These are phyloP conservation scores for Delitschia confertaspora DNA, from an alignment of 495 filamentous ascomycete species.

Conservation along the genomic window DNA sequence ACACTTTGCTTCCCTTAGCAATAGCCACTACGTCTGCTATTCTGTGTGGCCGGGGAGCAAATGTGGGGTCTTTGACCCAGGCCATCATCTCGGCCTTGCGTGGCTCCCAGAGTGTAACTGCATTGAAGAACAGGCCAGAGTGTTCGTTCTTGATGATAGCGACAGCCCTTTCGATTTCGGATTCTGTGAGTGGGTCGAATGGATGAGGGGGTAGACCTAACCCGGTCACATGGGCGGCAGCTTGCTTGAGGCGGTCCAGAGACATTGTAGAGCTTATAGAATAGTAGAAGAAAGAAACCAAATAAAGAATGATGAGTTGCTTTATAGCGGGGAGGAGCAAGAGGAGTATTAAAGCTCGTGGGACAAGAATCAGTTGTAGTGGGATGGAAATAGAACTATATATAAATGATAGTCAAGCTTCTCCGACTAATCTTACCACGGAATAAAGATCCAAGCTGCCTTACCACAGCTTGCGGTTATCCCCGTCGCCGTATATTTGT, in stretches of 20 bases:
- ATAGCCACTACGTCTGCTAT: constrained; percentile 84
- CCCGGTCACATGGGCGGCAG: constrained; percentile 55
- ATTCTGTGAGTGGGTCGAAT: constrained; percentile 69
- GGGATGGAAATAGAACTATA: constrained; percentile 5
- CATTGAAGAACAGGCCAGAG: constrained; percentile 73
- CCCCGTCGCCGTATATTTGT: constrained; percentile 2
- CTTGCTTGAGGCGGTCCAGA: constrained; percentile 59
- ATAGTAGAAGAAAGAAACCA: not conserved
- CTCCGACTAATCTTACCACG: constrained; percentile 1
- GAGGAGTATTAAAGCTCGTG: constrained; percentile 13
- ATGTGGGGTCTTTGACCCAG: constrained; percentile 62
- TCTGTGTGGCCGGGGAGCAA: constrained; percentile 55
- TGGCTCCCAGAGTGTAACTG: constrained; percentile 80
- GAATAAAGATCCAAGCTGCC: constrained; percentile 3
- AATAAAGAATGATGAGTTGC: not conserved
- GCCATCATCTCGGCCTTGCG: constrained; percentile 78
- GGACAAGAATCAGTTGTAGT: not conserved
- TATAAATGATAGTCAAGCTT: constrained; percentile 1
- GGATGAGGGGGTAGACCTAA: constrained; percentile 57
- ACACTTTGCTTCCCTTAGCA: constrained; percentile 67
- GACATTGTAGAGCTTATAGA: constrained; percentile 42
- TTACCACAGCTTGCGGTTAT: not conserved
- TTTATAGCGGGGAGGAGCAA: not conserved
- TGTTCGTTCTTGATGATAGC: constrained; percentile 61
- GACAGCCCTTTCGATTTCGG: constrained; percentile 72